Evolutionary conservation across 1,284 basidiomycete genomes (phyloP).

Genomic region (Heliocybe sulcata): DNA sequence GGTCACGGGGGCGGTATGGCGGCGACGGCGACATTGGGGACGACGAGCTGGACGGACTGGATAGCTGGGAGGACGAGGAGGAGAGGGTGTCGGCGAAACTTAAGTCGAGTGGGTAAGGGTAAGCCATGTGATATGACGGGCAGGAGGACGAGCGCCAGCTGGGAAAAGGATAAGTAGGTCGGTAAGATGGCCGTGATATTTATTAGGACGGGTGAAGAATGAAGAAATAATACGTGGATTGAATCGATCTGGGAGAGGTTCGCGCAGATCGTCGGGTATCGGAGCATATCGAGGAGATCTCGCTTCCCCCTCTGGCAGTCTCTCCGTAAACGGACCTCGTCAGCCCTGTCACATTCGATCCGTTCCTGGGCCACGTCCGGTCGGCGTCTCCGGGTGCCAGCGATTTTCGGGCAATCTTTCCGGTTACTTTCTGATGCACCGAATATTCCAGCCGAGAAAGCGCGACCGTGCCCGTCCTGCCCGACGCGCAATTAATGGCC

Average conservation of each 20-base stretch:
- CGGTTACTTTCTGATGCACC: no score
- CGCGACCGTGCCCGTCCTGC: no score
- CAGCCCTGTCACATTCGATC: not conserved
- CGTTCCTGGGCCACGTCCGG: not conserved
- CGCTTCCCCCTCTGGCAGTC: not conserved
- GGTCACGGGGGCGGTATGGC: not conserved
- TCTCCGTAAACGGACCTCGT: no score
- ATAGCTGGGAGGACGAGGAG: not conserved
- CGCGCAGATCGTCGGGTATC: not conserved
- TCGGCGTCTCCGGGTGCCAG: not conserved
- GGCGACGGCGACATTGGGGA: not conserved
- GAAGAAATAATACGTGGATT: not conserved
- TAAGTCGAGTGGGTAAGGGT: not conserved
- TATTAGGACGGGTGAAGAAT: not conserved
- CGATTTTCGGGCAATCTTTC: no score
- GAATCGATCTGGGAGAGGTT: not conserved
- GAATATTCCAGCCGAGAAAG: no score
- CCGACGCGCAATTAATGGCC: not conserved
- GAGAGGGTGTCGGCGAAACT: not conserved
- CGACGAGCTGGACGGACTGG: not conserved
- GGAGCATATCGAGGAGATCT: not conserved
- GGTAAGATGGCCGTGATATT: not conserved
- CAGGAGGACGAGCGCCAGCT: not conserved
- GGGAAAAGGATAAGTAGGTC: not conserved
- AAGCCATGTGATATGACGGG: not conserved